These are phyloP conservation scores for Phytomonas francai DNA, from an alignment of 208 protist species.

Conservation along the genomic window DNA sequence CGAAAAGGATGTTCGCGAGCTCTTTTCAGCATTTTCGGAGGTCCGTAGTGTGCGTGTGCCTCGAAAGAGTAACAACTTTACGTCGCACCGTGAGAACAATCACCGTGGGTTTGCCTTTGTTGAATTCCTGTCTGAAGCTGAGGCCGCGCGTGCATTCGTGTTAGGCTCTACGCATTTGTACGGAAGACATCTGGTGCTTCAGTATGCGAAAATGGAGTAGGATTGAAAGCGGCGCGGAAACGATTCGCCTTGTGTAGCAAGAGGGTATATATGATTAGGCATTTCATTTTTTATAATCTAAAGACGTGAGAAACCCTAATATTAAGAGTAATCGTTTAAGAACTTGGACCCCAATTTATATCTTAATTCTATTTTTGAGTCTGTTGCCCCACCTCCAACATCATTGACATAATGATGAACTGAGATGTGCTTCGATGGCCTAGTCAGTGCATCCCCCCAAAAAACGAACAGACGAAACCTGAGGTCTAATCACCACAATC, in stretches of 20 bases:
- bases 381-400: background rate
- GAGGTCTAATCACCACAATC: background rate
- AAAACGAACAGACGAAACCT: background rate
- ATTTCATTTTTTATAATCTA: background rate
- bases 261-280: background rate
- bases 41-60: conserved; percentile 95
- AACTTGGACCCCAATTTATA: background rate
- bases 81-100: conserved; percentile 75
- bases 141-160: conserved; percentile 90
- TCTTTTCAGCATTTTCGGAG: conserved; percentile 95
- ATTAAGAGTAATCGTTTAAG: conserved; percentile 4
- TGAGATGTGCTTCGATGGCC: background rate
- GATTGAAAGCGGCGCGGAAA: background rate
- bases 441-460: background rate
- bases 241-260: background rate
- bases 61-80: conserved; percentile 87
- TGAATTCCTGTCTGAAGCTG: conserved; percentile 94
- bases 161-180: conserved; percentile 96
- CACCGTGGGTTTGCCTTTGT: conserved; percentile 98
- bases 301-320: background rate
- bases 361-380: background rate
- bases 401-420: background rate
- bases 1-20: conserved; percentile 91
- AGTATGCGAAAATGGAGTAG: conserved; percentile 92
- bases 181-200: conserved; percentile 94